Evolutionary conservation across 192 early-diverging fungal species (phyloP), one percentile per base, ranked within the genome.

Genomic region (Podila clonocystis): DNA sequence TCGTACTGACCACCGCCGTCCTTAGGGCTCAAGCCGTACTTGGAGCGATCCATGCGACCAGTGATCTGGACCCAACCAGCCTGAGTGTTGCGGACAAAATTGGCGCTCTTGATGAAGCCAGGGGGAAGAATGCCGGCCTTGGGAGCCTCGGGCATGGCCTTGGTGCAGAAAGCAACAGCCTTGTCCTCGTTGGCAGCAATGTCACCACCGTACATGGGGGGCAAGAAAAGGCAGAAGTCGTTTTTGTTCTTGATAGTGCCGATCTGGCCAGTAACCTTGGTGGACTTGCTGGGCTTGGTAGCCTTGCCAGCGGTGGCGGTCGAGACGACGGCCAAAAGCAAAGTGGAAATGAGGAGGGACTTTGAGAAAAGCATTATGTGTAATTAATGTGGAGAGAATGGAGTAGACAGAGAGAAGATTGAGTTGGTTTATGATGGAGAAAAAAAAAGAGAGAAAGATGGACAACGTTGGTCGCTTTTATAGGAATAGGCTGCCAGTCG

Each of bases 1-100:
- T 89, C 88, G 33, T 80, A 84, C 65, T 89, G 86, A 45, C 88
- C 88, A 48, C 88, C 88, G 9, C 82, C 83, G 57, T 89, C 88
- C 33, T 61, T 75, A 20, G 58, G 33, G 45, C 65, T 66, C n/a
- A 87, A 58, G 28, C 75, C 82, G 12, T 70, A 85, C 45, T 79
- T 83, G 4, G 63, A 50, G 28, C 67, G 26, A 58, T 89, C 76
- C 20, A 89, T 87, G 36, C 73, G 73, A 15, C 88, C 88, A 50
- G 88, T 89, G 34, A 87, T 52, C 75, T 89, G 88, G n/a, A 87
- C 85, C 63, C 84, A 89, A 2, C 29, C 52, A 4, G 48, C 38
- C n/a, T 41, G 33, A 24, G 61, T 58, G 71, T 63, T 67, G 65
- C 22, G 69, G 33, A 38, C 57, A 60, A 74, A 84, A 31, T 87